Base-by-base conservation (phyloP, 352 stramenopile species). In the Phytophthora sansomeana region DNA sequence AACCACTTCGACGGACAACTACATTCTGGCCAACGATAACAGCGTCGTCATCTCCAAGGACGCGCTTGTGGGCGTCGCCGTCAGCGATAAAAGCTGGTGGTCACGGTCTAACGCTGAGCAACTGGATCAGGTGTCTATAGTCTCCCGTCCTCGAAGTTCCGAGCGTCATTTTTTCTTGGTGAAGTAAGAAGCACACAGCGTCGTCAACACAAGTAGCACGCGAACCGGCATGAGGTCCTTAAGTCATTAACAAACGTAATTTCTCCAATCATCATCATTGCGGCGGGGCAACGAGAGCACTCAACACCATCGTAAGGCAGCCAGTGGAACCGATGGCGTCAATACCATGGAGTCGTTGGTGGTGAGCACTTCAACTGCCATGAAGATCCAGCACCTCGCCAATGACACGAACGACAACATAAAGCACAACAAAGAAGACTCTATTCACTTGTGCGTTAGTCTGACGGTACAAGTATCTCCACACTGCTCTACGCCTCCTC, bases 1-100 rank as follows among this genome's bases (percentile, higher is more conserved):
- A 38, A 81, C 58, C 52, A 76, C 61, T 21, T 81, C 84, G 10
- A 75, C 65, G 48, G 78, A 85, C 63, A 65, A 78, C 11, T 92
- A 83, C 55, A 78, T 92, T 54, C 77, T 91, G 41, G 85, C 77
- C 47, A 72, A 85, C 51, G 80, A 86, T 64, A 88, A 92, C 77
- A 88, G 61, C 56, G 61, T 92, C 32, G 80, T 94, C 47, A 77
- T 92, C 55, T 92, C 85, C 52, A 92, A 91, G 70, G 83, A 92
- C 50, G 73, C 82, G 16, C 72, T 90, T 26, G 82, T 94, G 10
- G 83, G 85, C 46, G 75, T 92, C 19, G 85, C 85, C 43, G 64
- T 94, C 52, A 81, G 77, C 72, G 65, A 58, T 62, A 76, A 77
- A 89, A 86, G 58, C 67, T 93, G 10, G 81, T 90, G 36, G 78